These are phyloP conservation scores for baker's yeast (Saccharomyces cerevisiae) DNA, from an alignment of 805 yeast genomes.

Conservation along the genomic window DNA sequence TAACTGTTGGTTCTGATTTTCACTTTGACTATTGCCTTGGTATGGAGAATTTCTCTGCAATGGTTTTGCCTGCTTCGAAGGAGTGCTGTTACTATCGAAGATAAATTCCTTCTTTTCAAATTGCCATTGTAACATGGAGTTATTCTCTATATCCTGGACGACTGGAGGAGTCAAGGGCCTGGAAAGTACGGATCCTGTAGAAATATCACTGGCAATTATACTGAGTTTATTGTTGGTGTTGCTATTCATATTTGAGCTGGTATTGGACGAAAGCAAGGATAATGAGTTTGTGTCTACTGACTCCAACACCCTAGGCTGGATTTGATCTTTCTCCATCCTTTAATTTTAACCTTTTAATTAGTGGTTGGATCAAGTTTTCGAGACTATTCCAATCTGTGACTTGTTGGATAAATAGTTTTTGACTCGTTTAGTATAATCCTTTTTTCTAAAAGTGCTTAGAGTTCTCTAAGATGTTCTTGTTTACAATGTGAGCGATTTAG, in stretches of 20 bases:
- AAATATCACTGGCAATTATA: not conserved
- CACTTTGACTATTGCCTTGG: not conserved
- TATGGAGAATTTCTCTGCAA: not conserved
- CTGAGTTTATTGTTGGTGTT: conserved; percentile 6
- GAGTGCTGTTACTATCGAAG: conserved; percentile 28
- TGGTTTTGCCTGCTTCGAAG: conserved; percentile 15
- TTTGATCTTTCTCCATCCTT: not conserved
- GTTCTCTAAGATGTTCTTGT: not conserved
- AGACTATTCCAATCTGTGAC: not conserved
- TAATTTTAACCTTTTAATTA: not conserved
- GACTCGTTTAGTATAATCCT: not conserved
- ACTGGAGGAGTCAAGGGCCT: conserved; percentile 13
- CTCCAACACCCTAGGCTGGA: conserved; percentile 17
- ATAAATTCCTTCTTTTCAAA: conserved; percentile 21
- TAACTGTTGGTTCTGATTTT: conserved; percentile 5
- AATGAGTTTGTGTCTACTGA: conserved; percentile 23
- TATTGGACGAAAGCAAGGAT: conserved; percentile 19
- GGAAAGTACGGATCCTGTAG: not conserved
- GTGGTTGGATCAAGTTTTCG: not conserved
- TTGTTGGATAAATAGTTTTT: not conserved
- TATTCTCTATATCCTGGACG: conserved; percentile 9
- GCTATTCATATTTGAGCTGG: conserved; percentile 6
- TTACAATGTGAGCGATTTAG: not conserved
- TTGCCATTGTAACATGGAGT: conserved; percentile 22
- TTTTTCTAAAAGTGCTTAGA: not conserved